A percentile compares a stretch with the other conserved stretches of the same genome.
phyloP scores from a whole-genome alignment of 1,284 basidiomycete genomes.

The Ustilago esculenta region DNA sequence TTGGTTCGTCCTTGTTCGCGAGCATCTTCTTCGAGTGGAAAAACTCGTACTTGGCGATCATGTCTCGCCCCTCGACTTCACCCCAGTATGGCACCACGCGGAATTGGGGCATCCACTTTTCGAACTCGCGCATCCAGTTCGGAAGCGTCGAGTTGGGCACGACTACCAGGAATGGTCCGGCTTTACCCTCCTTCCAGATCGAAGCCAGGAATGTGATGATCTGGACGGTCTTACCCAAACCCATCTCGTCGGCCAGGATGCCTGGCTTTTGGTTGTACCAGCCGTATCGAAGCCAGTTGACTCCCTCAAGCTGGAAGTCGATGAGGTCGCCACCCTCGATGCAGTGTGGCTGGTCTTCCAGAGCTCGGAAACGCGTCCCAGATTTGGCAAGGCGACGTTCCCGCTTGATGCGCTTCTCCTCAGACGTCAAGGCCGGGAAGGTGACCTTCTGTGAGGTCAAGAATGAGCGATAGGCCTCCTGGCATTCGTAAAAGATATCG shows the following conservation, averaged over 20 bases:
- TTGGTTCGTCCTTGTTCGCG: slow-evolving; percentile 53
- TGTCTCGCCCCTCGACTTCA: slow-evolving; percentile 73
- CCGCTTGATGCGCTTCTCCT: slow-evolving; percentile 50
- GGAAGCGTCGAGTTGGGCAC: slow-evolving; percentile 94
- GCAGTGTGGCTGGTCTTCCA: slow-evolving; percentile 68
- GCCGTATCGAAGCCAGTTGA: slow-evolving; percentile 79
- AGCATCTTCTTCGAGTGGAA: slow-evolving; percentile 71
- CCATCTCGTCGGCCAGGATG: slow-evolving; percentile 98
- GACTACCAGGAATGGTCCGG: slow-evolving; percentile 84
- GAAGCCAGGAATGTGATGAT: slow-evolving; percentile 85
- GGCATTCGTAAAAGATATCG: slow-evolving; percentile 74
- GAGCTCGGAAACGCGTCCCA: slow-evolving; percentile 58
- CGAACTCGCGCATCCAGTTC: slow-evolving; percentile 84
- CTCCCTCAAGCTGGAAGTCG: slow-evolving; percentile 78
- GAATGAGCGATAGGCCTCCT: slow-evolving; percentile 75
- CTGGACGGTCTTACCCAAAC: slow-evolving; percentile 90
- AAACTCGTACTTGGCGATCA: slow-evolving; percentile 84
- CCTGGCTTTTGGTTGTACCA: slow-evolving; percentile 78
- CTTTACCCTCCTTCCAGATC: slow-evolving; percentile 70
- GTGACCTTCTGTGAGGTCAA: slow-evolving; percentile 74
- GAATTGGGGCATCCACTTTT: slow-evolving; percentile 82
- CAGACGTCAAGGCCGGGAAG: slow-evolving; percentile 71
- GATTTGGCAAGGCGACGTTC: slow-evolving; percentile 39
- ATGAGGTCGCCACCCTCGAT: slow-evolving; percentile 68
- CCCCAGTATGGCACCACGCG: slow-evolving; percentile 81